These are phyloP conservation scores for Colletotrichum viniferum DNA, from an alignment of 2,329 filamentous ascomycete species.

Conservation along the genomic window DNA sequence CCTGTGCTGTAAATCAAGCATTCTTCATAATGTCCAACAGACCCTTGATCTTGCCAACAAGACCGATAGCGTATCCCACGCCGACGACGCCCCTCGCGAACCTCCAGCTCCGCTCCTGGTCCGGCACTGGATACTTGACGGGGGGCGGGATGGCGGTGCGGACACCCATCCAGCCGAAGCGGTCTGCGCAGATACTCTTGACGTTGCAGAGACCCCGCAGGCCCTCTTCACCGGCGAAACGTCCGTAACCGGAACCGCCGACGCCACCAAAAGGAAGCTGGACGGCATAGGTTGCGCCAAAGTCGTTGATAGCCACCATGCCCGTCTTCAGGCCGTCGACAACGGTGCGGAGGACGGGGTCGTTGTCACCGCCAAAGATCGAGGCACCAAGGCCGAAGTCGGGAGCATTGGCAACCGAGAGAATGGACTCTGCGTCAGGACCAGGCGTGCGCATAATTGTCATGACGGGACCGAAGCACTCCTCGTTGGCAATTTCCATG, in stretches of 20 bases:
- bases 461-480: conserved; percentile 93
- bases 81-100: conserved; percentile 67
- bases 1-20: conserved; percentile 27
- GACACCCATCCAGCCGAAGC: conserved; percentile 63
- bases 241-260: conserved; percentile 87
- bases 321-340: conserved; percentile 76
- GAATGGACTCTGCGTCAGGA: conserved; percentile 65
- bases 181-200: conserved; percentile 86
- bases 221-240: conserved; percentile 91
- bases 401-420: conserved; percentile 82
- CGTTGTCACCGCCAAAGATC: conserved; percentile 76
- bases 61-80: conserved; percentile 58
- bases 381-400: conserved; percentile 86
- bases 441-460: conserved; percentile 76
- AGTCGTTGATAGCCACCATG: conserved; percentile 96
- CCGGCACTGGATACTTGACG: conserved; percentile 79
- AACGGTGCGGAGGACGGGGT: conserved; percentile 65
- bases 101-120: conserved; percentile 67
- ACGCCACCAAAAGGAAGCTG: conserved; percentile 93
- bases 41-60: conserved; percentile 42
- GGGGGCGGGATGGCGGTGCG: conserved; percentile 80
- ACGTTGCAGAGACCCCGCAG: conserved; percentile 83
- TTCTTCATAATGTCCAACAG: conserved; percentile 48
- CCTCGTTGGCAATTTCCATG: conserved; percentile 88
- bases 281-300: conserved; percentile 90